A percentile compares a stretch with the other conserved stretches of the same genome.
phyloP scores from a whole-genome alignment of 768 basidiomycete species.

The Hypsizygus marmoreus region DNA sequence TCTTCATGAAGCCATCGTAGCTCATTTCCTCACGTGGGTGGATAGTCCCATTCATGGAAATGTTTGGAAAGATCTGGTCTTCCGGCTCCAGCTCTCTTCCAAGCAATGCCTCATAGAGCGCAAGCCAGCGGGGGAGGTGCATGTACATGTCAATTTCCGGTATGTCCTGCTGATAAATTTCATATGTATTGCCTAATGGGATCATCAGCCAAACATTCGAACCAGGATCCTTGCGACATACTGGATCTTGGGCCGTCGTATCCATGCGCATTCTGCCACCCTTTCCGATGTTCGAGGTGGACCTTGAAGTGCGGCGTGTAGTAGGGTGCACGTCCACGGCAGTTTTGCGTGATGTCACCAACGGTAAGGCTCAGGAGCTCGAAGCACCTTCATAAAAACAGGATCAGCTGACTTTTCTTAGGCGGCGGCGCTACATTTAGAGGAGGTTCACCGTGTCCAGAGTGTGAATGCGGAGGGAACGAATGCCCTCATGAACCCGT shows the following conservation, averaged over 20 bases:
- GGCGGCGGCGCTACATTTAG: too few relatives aligned
- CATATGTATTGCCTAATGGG: constrained; percentile 27
- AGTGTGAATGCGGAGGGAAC: constrained; percentile 25
- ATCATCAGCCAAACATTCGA: constrained; percentile 1
- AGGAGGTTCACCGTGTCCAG: constrained; percentile 29
- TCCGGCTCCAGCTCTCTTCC: constrained; percentile 21
- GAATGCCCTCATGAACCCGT: constrained; percentile 32
- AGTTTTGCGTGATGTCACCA: background rate
- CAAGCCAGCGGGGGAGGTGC: constrained; percentile 26
- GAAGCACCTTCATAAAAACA: background rate
- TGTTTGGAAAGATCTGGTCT: constrained; percentile 36
- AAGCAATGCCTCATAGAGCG: constrained; percentile 18
- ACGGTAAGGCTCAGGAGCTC: background rate
- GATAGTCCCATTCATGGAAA: constrained; percentile 26
- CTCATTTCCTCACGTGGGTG: constrained; percentile 24
- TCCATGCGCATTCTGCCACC: constrained; percentile 29
- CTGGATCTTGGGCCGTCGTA: constrained; percentile 17
- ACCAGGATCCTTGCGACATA: background rate
- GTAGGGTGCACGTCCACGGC: background rate
- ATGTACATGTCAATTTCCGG: constrained; percentile 29
- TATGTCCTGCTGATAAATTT: constrained; percentile 36
- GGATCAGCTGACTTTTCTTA: background rate
- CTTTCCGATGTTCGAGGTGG: constrained; percentile 26
- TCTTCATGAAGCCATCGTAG: constrained; percentile 27
- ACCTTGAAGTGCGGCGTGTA: too few relatives aligned